A percentile compares a stretch with the other conserved stretches of the same genome.
Conservation (phyloP, 139 green algal genomes). For the Picochlorum sp. region DNA sequence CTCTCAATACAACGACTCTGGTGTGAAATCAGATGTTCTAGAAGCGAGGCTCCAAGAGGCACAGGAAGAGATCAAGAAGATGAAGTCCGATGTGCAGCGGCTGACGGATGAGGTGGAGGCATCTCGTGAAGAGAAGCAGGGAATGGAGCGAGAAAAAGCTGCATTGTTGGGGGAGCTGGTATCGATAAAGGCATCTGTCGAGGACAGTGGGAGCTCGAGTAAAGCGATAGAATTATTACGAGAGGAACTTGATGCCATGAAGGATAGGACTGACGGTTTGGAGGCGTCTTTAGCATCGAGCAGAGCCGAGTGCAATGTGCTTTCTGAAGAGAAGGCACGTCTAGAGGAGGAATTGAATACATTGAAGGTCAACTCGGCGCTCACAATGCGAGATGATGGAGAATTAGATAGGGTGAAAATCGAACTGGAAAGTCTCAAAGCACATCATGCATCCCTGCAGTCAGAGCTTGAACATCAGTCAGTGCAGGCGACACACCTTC, state of each 20-base stretch:
- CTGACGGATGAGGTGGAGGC: constrained; percentile 10
- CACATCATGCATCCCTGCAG: neutral
- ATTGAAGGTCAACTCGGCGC: neutral
- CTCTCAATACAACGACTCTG: neutral
- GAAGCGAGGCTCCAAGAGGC: neutral
- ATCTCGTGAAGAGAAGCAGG: constrained; percentile 11
- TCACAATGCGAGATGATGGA: neutral
- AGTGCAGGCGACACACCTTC: neutral
- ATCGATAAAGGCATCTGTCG: constrained; percentile 6
- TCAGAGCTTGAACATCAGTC: constrained; percentile 8
- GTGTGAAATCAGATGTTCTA: neutral
- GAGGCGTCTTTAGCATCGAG: neutral
- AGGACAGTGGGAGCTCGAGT: neutral
- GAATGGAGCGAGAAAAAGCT: constrained; percentile 31
- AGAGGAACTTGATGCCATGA: constrained; percentile 1
- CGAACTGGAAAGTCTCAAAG: neutral
- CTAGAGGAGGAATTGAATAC: neutral
- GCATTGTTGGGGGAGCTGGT: constrained; percentile 21
- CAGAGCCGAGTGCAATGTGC: neutral
- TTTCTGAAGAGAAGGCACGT: neutral
- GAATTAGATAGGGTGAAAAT: neutral
- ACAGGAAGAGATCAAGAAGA: neutral
- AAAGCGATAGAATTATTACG: constrained; percentile 1
- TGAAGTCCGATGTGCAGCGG: neutral
- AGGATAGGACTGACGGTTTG: neutral